A percentile compares a stretch with the other conserved stretches of the same genome.
phyloP scores from a whole-genome alignment of 2,329 filamentous ascomycete species.

The Didymella lethalis region DNA sequence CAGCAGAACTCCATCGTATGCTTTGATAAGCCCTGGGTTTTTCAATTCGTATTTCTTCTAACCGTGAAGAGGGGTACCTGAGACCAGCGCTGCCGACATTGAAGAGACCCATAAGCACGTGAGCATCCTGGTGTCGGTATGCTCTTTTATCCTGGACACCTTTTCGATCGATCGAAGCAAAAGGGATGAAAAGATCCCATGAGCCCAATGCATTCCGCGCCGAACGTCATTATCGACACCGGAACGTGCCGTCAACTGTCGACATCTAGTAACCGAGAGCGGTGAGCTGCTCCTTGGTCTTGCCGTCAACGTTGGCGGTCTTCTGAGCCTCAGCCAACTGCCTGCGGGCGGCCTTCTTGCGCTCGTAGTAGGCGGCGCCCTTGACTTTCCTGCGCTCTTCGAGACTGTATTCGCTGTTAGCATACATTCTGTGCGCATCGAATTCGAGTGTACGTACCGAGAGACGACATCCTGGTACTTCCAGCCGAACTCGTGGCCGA shows the following conservation, averaged over 20 bases:
- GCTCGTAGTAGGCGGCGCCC: constrained; percentile 98
- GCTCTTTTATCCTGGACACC: constrained; percentile 52
- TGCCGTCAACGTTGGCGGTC: constrained; percentile 84
- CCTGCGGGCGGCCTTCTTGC: constrained; percentile 96
- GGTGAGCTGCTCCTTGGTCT: constrained; percentile 88
- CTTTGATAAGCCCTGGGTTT: constrained; percentile 48
- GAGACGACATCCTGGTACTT: constrained; percentile 99
- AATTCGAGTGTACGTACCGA: constrained; percentile 70
- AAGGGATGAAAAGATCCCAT: constrained; percentile 50
- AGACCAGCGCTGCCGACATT: constrained; percentile 47
- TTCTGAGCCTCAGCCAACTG: constrained; percentile 93
- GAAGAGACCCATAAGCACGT: constrained; percentile 52
- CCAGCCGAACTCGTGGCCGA: constrained; percentile 99
- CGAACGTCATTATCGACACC: constrained; percentile 44
- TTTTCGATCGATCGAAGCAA: constrained; percentile 49
- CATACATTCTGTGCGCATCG: background rate
- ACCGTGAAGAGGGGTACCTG: constrained; percentile 47
- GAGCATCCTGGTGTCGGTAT: constrained; percentile 46
- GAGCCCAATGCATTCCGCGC: constrained; percentile 51
- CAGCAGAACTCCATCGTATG: constrained; percentile 47
- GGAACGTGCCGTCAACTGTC: constrained; percentile 45
- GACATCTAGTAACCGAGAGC: constrained; percentile 83
- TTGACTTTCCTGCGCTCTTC: constrained; percentile 99
- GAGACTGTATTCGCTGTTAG: constrained; percentile 67
- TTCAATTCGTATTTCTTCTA: constrained; percentile 52